Percentiles rank a stretch among this genome's conserved stretches.
phyloP scores from a whole-genome alignment of 257 asterid species.

The Rubia yunnanensis region DNA sequence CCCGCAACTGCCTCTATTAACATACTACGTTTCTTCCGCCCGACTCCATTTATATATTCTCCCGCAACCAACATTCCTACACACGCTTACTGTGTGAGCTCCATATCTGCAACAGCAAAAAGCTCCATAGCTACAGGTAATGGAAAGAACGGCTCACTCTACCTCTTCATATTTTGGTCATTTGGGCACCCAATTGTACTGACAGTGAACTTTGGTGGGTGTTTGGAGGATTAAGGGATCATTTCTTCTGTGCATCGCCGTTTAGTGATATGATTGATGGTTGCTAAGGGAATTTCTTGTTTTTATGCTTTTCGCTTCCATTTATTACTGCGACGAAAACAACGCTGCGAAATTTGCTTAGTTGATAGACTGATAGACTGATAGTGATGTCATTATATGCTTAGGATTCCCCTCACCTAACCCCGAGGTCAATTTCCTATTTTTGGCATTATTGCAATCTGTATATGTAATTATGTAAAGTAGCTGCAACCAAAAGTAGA shows the following conservation, averaged over 20 bases:
- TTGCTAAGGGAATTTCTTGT: conserved; percentile 1
- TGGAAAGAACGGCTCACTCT: background rate
- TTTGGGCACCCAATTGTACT: background rate
- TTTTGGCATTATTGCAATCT: background rate
- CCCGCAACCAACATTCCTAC: background rate
- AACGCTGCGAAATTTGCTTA: background rate
- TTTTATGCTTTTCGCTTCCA: background rate
- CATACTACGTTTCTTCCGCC: conserved; percentile 9
- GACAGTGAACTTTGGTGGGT: background rate
- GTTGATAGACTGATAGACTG: conserved; percentile 1
- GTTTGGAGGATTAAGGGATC: background rate
- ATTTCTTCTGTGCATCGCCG: too few species aligned
- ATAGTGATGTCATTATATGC: background rate
- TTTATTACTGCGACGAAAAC: background rate
- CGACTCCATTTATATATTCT: background rate
- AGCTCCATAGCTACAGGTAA: background rate
- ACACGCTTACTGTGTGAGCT: background rate
- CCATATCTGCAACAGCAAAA: background rate
- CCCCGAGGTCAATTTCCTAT: background rate
- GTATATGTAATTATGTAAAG: background rate
- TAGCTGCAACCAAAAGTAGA: background rate
- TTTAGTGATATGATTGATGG: background rate
- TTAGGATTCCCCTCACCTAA: conserved; percentile 1
- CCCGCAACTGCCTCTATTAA: conserved; percentile 10
- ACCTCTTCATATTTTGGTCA: background rate